A percentile compares a stretch with the other conserved stretches of the same genome.
phyloP scores from a whole-genome alignment of 441 rosid genomes.

The Breynia disticha region DNA sequence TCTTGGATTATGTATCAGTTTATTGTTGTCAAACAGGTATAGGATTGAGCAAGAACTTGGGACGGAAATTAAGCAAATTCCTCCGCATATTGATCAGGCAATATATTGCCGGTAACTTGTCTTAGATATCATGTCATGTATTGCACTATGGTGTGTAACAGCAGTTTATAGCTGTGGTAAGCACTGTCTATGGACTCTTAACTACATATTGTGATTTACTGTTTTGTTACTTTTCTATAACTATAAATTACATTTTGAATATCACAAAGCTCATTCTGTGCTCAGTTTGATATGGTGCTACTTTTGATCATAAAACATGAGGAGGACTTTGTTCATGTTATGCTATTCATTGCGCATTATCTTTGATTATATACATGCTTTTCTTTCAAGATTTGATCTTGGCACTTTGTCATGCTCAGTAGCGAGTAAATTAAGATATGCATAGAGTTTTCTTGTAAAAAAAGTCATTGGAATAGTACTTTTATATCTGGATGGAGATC shows the following conservation, averaged over 20 bases:
- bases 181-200: constrained; percentile 8
- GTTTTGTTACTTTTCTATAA: neutral
- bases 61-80: constrained; percentile 97
- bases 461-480: too few relatives aligned
- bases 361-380: neutral
- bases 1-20: constrained; percentile 6
- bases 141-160: constrained; percentile 17
- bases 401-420: too few relatives aligned
- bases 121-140: constrained; percentile 11
- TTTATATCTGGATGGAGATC: too few relatives aligned
- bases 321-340: neutral
- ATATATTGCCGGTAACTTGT: constrained; percentile 69
- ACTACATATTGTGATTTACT: too few relatives aligned
- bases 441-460: too few relatives aligned
- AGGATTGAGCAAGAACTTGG: constrained; percentile 99
- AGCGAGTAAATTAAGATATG: too few relatives aligned
- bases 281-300: neutral
- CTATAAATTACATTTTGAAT: neutral
- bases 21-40: constrained; percentile 39
- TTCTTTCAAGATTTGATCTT: too few relatives aligned
- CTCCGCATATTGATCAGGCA: constrained; percentile 93
- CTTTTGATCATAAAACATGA: neutral
- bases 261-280: neutral
- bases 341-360: neutral
- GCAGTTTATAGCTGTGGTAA: constrained; percentile 28